Percentiles rank a stretch among this genome's conserved stretches.
Evolutionary conservation across 2,329 filamentous ascomycete species (phyloP).

Genomic region (Ceratocystis cubensis): DNA sequence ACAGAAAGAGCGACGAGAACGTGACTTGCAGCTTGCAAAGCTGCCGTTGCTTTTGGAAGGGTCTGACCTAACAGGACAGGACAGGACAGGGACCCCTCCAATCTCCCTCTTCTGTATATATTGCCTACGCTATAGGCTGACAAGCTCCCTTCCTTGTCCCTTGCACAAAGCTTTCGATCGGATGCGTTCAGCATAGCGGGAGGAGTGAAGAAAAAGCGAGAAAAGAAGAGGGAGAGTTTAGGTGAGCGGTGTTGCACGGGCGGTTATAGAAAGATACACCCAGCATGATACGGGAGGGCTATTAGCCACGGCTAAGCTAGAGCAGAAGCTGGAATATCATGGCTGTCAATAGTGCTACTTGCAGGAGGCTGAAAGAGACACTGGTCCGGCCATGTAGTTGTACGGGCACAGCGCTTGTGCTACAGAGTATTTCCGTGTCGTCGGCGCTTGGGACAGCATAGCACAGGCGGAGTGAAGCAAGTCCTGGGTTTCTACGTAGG

Average conservation of each 20-base stretch:
- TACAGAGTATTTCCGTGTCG: too few species aligned
- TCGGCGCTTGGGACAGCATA: too few species aligned
- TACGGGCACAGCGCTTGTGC: too few species aligned
- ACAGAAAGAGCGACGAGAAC: neutral
- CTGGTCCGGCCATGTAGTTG: too few species aligned
- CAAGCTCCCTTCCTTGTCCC: neutral
- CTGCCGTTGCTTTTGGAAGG: neutral
- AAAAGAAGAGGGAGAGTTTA: neutral
- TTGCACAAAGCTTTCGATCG: neutral
- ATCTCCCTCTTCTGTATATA: neutral
- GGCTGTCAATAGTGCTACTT: too few species aligned
- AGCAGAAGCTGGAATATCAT: too few species aligned
- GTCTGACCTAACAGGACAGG: too few species aligned
- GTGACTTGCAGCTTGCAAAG: neutral
- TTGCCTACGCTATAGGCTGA: neutral
- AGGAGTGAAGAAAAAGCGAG: neutral
- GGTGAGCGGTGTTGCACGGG: neutral
- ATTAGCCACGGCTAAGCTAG: too few species aligned
- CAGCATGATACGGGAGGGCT: neutral
- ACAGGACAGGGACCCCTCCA: neutral
- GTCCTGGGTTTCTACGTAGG: too few species aligned
- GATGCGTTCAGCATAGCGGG: neutral
- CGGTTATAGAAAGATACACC: neutral
- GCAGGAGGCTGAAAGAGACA: too few species aligned
- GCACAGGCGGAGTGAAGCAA: too few species aligned